Percentiles rank a stretch among this genome's conserved stretches.
Conservation (phyloP, 2,329 filamentous ascomycete genomes). For the Alternaria sp. region DNA sequence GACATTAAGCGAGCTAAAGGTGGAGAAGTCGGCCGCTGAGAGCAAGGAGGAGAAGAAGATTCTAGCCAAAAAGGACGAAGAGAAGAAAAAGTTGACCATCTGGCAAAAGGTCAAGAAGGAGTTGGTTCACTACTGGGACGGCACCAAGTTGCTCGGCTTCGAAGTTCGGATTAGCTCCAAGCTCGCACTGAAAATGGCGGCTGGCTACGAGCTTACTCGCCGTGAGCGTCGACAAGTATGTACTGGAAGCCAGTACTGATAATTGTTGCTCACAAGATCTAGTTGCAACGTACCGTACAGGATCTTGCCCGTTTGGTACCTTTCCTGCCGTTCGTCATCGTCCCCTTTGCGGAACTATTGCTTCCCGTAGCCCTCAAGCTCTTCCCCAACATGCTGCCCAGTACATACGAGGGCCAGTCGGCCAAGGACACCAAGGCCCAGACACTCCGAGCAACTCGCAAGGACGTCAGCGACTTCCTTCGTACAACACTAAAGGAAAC, state of each 20-base stretch:
- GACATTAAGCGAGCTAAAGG: slow-evolving; percentile 69
- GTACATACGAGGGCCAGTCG: slow-evolving; percentile 93
- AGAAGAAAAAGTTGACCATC: slow-evolving; percentile 85
- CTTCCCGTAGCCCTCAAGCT: slow-evolving; percentile 90
- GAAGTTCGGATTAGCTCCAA: slow-evolving; percentile 93
- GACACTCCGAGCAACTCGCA: slow-evolving; percentile 81
- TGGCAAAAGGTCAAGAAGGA: slow-evolving; percentile 97
- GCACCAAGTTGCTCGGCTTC: slow-evolving; percentile 89
- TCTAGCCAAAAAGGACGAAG: slow-evolving; percentile 67
- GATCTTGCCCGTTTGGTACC: slow-evolving; percentile 92
- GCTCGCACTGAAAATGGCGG: slow-evolving; percentile 95
- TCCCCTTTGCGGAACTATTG: slow-evolving; percentile 93
- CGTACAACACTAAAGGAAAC: slow-evolving; percentile 89
- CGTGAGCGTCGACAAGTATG: slow-evolving; percentile 84
- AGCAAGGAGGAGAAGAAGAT: slow-evolving; percentile 64
- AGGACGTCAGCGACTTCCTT: slow-evolving; percentile 91
- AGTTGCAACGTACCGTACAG: slow-evolving; percentile 88
- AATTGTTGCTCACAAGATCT: slow-evolving; percentile 24
- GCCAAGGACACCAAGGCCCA: slow-evolving; percentile 89
- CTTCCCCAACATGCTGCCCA: slow-evolving; percentile 96
- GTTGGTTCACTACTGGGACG: slow-evolving; percentile 94
- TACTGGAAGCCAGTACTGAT: background rate
- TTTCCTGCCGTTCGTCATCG: slow-evolving; percentile 96
- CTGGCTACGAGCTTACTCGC: slow-evolving; percentile 93
- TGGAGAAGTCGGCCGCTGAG: slow-evolving; percentile 63